Evolutionary conservation across 2,329 filamentous ascomycete species (phyloP).

Genomic region (Aplosporella prunicola): DNA sequence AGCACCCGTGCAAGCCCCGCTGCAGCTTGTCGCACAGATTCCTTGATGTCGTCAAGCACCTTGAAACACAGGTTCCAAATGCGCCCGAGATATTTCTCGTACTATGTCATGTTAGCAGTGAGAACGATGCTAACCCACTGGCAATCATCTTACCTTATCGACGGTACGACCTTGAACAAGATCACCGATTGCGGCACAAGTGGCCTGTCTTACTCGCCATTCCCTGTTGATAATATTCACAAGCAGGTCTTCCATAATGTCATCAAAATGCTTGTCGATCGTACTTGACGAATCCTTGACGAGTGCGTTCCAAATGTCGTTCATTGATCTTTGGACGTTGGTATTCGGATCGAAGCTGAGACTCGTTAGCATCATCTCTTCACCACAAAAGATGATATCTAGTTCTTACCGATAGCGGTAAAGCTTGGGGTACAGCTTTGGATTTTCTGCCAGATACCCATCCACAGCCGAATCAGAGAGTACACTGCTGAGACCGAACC

Average conservation of each 20-base stretch:
- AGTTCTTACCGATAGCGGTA: conserved; percentile 62
- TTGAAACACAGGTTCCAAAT: conserved; percentile 84
- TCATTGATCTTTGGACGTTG: conserved; percentile 91
- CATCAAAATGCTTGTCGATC: conserved; percentile 73
- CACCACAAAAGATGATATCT: not conserved
- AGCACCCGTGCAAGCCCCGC: conserved; percentile 73
- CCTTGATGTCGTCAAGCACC: conserved; percentile 93
- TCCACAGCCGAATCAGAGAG: conserved; percentile 70
- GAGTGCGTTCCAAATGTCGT: conserved; percentile 93
- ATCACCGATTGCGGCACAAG: conserved; percentile 81
- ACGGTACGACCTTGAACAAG: conserved; percentile 68
- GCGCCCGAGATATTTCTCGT: conserved; percentile 72
- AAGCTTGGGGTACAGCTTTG: conserved; percentile 89
- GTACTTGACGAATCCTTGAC: conserved; percentile 76
- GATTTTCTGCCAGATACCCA: conserved; percentile 65
- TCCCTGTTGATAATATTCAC: conserved; percentile 81
- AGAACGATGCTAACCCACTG: too few species aligned
- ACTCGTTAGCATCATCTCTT: conserved; percentile 16
- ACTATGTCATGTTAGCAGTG: conserved; percentile 35
- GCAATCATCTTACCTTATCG: conserved; percentile 26
- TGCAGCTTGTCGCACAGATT: conserved; percentile 73
- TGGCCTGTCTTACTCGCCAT: conserved; percentile 88
- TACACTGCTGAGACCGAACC: conserved; percentile 86
- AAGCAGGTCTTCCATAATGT: conserved; percentile 79
- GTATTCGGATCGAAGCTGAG: conserved; percentile 77